A percentile compares a stretch with the other conserved stretches of the same genome.
These are phyloP conservation scores for Penicillium mononematosum DNA, from an alignment of 495 filamentous ascomycete species.

Conservation along the genomic window DNA sequence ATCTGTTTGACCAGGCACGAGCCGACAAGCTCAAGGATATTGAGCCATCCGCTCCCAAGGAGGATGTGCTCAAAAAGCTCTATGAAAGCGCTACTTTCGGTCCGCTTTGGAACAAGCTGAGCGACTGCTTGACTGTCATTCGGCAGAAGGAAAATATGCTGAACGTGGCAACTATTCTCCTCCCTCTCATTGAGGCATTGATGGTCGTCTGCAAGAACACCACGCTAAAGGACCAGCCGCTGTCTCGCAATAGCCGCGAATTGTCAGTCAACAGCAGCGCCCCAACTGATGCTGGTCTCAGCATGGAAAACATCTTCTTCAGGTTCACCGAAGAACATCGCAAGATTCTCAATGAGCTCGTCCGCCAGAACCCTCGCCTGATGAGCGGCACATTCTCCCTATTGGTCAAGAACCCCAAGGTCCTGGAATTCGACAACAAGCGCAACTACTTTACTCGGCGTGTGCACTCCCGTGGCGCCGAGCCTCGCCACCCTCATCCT, in stretches of 20 bases:
- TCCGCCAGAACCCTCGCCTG: constrained; percentile 91
- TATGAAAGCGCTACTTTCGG: constrained; percentile 91
- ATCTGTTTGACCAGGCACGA: constrained; percentile 79
- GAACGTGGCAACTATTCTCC: constrained; percentile 91
- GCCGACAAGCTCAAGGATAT: constrained; percentile 53
- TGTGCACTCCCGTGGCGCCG: constrained; percentile 71
- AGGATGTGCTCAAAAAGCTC: constrained; percentile 79
- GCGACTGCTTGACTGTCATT: constrained; percentile 84
- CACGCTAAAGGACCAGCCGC: constrained; percentile 67
- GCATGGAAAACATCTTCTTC: constrained; percentile 92
- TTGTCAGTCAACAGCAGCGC: constrained; percentile 73
- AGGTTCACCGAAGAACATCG: constrained; percentile 97
- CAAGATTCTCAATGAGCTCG: constrained; percentile 96
- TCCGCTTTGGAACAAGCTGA: constrained; percentile 89
- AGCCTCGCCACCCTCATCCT: constrained; percentile 64
- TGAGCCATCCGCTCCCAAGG: constrained; percentile 53
- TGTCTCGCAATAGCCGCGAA: constrained; percentile 61
- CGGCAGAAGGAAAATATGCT: constrained; percentile 90
- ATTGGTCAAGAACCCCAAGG: constrained; percentile 97
- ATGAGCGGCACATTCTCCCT: constrained; percentile 98
- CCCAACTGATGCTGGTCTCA: constrained; percentile 64
- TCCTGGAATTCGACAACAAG: constrained; percentile 99
- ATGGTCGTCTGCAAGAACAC: constrained; percentile 99
- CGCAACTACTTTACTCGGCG: constrained; percentile 97
- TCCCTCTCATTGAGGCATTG: constrained; percentile 89